Percentiles rank a stretch among this genome's conserved stretches.
These are phyloP conservation scores for Candida gigantensis DNA, from an alignment of 1,139 yeast genomes.

Conservation along the genomic window DNA sequence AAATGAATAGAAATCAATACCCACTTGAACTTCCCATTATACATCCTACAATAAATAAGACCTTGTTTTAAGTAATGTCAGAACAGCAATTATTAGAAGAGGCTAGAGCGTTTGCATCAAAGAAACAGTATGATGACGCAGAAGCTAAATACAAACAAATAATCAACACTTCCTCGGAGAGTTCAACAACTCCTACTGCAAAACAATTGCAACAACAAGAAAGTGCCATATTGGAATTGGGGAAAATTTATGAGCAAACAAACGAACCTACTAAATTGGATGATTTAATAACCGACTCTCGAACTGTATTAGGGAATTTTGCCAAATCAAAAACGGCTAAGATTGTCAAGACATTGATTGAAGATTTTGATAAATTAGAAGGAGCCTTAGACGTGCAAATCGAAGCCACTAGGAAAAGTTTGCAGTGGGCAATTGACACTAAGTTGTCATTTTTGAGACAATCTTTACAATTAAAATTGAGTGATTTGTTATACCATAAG, in stretches of 20 bases:
- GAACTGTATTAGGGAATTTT: slow-evolving; percentile 67
- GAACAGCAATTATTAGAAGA: slow-evolving; percentile 35
- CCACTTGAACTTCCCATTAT: too few species aligned
- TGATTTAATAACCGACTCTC: slow-evolving; percentile 66
- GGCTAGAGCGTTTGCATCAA: slow-evolving; percentile 59
- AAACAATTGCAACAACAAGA: slow-evolving; percentile 54
- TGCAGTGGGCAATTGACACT: slow-evolving; percentile 83
- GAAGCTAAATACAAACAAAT: slow-evolving; percentile 54
- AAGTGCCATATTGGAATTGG: slow-evolving; percentile 62
- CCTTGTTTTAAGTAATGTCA: too few species aligned
- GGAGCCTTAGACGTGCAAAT: slow-evolving; percentile 73
- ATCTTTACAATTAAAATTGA: slow-evolving; percentile 79
- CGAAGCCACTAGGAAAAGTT: slow-evolving; percentile 71
- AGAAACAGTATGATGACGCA: slow-evolving; percentile 53
- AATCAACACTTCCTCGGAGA: slow-evolving; percentile 41
- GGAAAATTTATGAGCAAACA: slow-evolving; percentile 52
- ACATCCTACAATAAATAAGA: neutral
- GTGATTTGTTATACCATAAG: slow-evolving; percentile 70
- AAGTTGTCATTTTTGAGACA: slow-evolving; percentile 90
- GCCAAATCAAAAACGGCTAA: slow-evolving; percentile 97
- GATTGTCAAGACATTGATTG: slow-evolving; percentile 75
- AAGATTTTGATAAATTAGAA: slow-evolving; percentile 70
- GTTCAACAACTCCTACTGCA: slow-evolving; percentile 25
- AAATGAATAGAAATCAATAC: neutral
- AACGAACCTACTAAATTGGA: slow-evolving; percentile 53